A percentile compares a stretch with the other conserved stretches of the same genome.
Evolutionary conservation across 1,284 basidiomycete species (phyloP).

Genomic region (Sparassis latifolia): DNA sequence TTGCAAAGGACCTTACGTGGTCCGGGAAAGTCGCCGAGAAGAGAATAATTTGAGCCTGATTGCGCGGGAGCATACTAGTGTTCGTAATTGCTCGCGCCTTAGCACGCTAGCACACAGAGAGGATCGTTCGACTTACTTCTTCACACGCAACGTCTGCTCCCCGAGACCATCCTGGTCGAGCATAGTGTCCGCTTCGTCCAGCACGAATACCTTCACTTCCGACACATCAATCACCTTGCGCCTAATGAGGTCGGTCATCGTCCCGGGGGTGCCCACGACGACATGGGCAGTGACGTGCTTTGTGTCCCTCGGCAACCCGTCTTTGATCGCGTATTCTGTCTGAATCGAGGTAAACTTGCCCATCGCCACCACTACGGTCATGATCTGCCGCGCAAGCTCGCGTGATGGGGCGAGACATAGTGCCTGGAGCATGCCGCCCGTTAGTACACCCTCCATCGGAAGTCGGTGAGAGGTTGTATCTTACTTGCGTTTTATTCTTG

Average conservation of each 20-base stretch:
- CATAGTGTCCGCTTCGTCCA: constrained; percentile 99
- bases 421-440: constrained; percentile 44
- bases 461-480: constrained; percentile 11
- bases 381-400: constrained; percentile 96
- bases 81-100: not conserved
- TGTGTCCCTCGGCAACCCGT: constrained; percentile 62
- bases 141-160: constrained; percentile 94
- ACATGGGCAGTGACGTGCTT: constrained; percentile 83
- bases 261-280: constrained; percentile 95
- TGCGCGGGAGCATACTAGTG: constrained; percentile 58
- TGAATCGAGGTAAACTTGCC: constrained; percentile 92
- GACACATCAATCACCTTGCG: constrained; percentile 71
- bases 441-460: not conserved
- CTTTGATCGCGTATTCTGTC: constrained; percentile 93
- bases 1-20: constrained; percentile 84
- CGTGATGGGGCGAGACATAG: constrained; percentile 92
- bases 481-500: constrained; percentile 78
- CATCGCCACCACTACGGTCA: constrained; percentile 92
- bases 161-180: constrained; percentile 92
- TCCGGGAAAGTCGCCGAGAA: constrained; percentile 99
- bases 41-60: constrained; percentile 79
- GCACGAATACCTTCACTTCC: constrained; percentile 88
- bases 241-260: constrained; percentile 82
- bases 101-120: not conserved
- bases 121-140: constrained; percentile 60